Evolutionary conservation across 1,284 basidiomycete species (phyloP).

Genomic region (Puccinia polysora): DNA sequence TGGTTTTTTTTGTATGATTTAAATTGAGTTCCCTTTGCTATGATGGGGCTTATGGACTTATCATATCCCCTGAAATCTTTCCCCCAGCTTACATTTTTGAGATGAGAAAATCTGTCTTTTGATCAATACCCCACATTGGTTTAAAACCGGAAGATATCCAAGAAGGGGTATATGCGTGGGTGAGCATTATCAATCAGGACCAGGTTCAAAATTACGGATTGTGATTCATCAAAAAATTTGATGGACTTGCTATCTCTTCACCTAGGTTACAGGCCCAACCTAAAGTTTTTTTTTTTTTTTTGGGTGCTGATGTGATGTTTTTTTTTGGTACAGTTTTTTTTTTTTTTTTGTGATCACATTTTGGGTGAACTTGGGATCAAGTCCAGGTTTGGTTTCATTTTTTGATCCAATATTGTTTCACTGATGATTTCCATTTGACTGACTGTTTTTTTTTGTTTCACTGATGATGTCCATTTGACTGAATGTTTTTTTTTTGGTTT

Average conservation of each 20-base stretch:
- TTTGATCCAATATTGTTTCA: too few species aligned
- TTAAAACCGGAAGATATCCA: slow-evolving; percentile 58
- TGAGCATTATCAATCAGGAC: slow-evolving; percentile 57
- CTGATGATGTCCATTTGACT: too few species aligned
- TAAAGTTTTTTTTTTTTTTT: slow-evolving; percentile 70
- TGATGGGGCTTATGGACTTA: too few species aligned
- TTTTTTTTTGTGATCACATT: too few species aligned
- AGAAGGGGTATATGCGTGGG: slow-evolving; percentile 80
- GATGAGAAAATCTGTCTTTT: slow-evolving; percentile 39
- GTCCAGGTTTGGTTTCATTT: too few species aligned
- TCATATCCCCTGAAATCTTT: neutral
- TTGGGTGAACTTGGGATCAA: too few species aligned
- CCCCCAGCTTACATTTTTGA: slow-evolving; percentile 34
- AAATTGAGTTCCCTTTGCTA: too few species aligned
- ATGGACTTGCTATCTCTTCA: neutral
- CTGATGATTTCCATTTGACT: too few species aligned
- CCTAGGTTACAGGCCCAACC: slow-evolving; percentile 58
- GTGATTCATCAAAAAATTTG: too few species aligned
- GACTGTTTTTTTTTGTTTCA: too few species aligned
- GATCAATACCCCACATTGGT: slow-evolving; percentile 26
- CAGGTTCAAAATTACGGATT: neutral
- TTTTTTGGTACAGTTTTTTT: neutral
- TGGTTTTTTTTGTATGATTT: slow-evolving; percentile 64
- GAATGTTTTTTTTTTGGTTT: too few species aligned
- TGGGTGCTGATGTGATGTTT: slow-evolving; percentile 48